Base-by-base conservation (phyloP, 2,329 filamentous ascomycete species). In the Colletotrichum orbiculare region DNA sequence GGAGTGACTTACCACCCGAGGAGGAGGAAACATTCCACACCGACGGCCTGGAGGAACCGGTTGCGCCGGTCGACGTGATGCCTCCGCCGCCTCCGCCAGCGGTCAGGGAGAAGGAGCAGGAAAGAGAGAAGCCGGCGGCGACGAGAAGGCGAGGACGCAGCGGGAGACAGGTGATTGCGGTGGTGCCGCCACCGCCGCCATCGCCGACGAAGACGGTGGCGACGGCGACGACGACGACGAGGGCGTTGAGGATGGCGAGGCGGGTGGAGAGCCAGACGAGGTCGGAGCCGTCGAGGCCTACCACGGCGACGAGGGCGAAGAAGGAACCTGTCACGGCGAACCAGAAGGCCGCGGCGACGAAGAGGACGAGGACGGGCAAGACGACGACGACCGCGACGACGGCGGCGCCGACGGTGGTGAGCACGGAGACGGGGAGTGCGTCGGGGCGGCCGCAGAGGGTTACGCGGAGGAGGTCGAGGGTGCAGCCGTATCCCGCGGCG, bases 211-310 rank as follows among this genome's bases (percentile, higher is more conserved):
- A 54, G 25, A 35, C 61, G 3, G 11, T 33, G 0, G 39, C 34
- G 3, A 38, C 61, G 2, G 54, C 38, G 4, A 53, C 61, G 4
- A 43, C 58, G 2, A 47, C 25, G 3, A 49, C 50, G 11, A 39
- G 60, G 9, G n/a, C 37, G 10, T 25, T 43, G n/a, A 10, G 60
- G 37, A 60, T 37, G 3, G 55, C 52, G 39, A 60, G 62, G n/a
- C 47, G 62, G 25, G 50, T 65, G n/a, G 62, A 65, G 12, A 65
- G 62, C 46, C 57, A 65, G 62, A 65, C 62, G 4, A 37, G 62
- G 4, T 52, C 46, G 3, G 62, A 65, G 47, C 62, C 62, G 11
- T 17, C 41, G 35, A 4, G 58, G 15, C 57, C 62, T 2, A 60
- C 61, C 1, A 52, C 54, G 2, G 41, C 49, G 2, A 48, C 48